Base-by-base conservation (phyloP, 371 early-diverging fungal genomes). In the Phascolomyces articulosus region DNA sequence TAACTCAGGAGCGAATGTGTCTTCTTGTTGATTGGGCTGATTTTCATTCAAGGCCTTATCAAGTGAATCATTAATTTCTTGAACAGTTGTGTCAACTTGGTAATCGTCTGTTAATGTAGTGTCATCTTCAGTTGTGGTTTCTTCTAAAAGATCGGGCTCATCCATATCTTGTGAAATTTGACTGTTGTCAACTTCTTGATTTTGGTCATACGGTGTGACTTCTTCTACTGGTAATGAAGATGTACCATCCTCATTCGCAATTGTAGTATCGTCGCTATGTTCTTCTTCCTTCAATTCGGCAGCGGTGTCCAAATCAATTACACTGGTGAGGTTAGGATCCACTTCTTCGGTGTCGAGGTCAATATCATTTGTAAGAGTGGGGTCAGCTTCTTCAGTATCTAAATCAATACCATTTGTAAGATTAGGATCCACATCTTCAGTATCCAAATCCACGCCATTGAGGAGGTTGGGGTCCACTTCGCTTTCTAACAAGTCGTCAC, bases 21-120 rank as follows among this genome's bases (percentile, higher is more conserved):
- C 51, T 10, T 44, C 21, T n/a, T 16, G 24, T 59, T 40, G 28
- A 28, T 48, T 16, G 10, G 40, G 40, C 31, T 63, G 56, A 11
- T 55, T 3, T 10, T 13, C 40, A 44, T 63, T 31, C 48, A 63
- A 38, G 16, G 63, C 63, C 48, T 63, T 63, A 20, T 55, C 63
- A 38, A 63, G 31, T 2, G 55, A 26, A 13, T 63, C 56, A 20
- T 63, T 63, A 16, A 63, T 63, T 15, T 44, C 57, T 23, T 63
- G 40, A 20, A 63, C 47, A 11, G 44, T 47, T 15, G 55, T 53
- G 31, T 61, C 53, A n/a, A 61, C 38, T 53, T 61, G 49, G 20
- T 61, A 40, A 13, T 63, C 63, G 18, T 61, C 62, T 2, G 44
- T 48, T 18, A 59, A 27, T 16, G 29, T 15, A 44, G 21, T 21